phyloP scores from a whole-genome alignment of 371 early-diverging fungal genomes.

The Caulochytrium protostelioides region DNA sequence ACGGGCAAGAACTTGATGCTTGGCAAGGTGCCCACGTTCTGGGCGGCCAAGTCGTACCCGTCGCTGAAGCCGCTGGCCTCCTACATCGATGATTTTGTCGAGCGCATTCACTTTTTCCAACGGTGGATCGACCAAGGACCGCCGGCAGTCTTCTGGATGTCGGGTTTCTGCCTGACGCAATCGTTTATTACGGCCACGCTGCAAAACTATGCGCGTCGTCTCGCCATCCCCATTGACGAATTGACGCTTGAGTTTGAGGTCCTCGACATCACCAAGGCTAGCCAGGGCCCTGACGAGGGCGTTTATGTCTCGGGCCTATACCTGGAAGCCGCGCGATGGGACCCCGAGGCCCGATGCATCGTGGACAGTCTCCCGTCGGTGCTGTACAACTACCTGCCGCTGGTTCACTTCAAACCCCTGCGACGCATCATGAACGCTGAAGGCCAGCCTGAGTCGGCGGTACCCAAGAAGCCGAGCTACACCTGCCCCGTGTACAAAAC shows the following conservation, averaged over 20 bases:
- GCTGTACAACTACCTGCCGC: constrained; percentile 23
- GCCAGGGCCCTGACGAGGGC: constrained; percentile 6
- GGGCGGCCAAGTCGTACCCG: constrained; percentile 32
- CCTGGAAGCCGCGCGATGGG: constrained; percentile 31
- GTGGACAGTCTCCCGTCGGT: constrained; percentile 24
- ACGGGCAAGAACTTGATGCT: constrained; percentile 26
- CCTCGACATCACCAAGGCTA: constrained; percentile 1
- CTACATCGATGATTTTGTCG: constrained; percentile 25
- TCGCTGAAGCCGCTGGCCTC: constrained; percentile 31
- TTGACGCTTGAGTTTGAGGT: constrained; percentile 27
- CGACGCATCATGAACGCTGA: constrained; percentile 2
- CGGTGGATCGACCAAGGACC: constrained; percentile 26
- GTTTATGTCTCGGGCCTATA: constrained; percentile 26
- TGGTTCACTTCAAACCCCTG: constrained; percentile 32
- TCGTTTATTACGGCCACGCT: constrained; percentile 29
- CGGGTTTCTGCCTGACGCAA: constrained; percentile 38
- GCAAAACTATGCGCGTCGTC: constrained; percentile 32
- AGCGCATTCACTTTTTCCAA: constrained; percentile 24
- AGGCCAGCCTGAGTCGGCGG: constrained; percentile 8
- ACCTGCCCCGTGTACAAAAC: constrained; percentile 34
- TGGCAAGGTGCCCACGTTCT: constrained; percentile 26
- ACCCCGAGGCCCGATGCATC: constrained; percentile 9
- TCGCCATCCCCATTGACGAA: constrained; percentile 31
- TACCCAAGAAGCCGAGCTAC: constrained; percentile 13
- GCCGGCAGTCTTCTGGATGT: constrained; percentile 32